Evolutionary conservation across 371 early-diverging fungal genomes (phyloP).

Genomic region (Mucor irregularis): DNA sequence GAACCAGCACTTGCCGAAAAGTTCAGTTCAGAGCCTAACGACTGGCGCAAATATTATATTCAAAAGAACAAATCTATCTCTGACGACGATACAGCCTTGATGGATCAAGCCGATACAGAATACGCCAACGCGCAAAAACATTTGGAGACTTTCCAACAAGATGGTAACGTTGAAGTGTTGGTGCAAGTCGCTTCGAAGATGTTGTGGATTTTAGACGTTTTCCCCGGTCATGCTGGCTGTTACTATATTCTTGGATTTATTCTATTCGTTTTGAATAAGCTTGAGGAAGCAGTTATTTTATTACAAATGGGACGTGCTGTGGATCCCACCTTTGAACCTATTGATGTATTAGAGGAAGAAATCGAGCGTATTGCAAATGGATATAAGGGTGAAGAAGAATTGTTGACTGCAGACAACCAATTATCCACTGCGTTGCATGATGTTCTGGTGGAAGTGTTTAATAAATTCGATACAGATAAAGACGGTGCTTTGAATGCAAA

Average conservation of each 20-base stretch:
- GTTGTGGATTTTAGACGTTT: constrained; percentile 51
- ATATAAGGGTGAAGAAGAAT: constrained; percentile 38
- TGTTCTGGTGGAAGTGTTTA: constrained; percentile 45
- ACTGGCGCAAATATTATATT: constrained; percentile 47
- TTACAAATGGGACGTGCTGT: constrained; percentile 52
- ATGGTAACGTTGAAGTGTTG: constrained; percentile 40
- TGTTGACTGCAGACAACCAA: constrained; percentile 38
- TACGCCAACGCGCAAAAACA: constrained; percentile 41
- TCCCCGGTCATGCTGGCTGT: constrained; percentile 57
- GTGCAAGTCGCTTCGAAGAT: constrained; percentile 47
- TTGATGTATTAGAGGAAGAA: constrained; percentile 46
- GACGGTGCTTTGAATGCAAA: constrained; percentile 42
- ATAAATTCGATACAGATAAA: constrained; percentile 46
- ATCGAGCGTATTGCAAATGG: constrained; percentile 45
- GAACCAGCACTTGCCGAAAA: constrained; percentile 29
- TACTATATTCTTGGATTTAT: constrained; percentile 55
- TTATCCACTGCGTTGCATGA: constrained; percentile 37
- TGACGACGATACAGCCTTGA: constrained; percentile 32
- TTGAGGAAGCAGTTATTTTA: constrained; percentile 48
- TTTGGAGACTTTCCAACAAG: constrained; percentile 40
- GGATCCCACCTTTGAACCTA: constrained; percentile 50
- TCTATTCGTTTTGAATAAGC: constrained; percentile 50
- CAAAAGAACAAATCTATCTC: constrained; percentile 32
- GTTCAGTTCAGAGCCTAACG: constrained; percentile 36
- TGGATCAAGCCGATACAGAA: constrained; percentile 46